These are phyloP conservation scores for Lachnellula subtilissima DNA, from an alignment of 2,329 filamentous ascomycete species.

Conservation along the genomic window DNA sequence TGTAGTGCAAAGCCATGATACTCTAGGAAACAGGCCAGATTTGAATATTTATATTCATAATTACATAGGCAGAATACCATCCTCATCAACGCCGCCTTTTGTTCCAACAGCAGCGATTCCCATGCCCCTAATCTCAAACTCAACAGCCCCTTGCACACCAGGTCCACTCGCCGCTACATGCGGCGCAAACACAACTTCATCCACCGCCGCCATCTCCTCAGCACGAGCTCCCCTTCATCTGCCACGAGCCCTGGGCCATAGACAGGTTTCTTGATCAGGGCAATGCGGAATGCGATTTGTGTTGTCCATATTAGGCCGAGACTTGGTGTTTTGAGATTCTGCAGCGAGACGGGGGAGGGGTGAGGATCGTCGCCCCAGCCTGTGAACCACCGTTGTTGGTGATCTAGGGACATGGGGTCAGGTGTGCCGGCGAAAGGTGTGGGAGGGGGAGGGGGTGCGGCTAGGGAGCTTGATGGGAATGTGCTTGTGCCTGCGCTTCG, in stretches of 20 bases:
- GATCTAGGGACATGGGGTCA: constrained; percentile 67
- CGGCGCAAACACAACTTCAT: constrained; percentile 84
- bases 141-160: constrained; percentile 48
- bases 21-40: too few species aligned
- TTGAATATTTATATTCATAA: background rate
- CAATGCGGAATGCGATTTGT: constrained; percentile 78
- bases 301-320: constrained; percentile 88
- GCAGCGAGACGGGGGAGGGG: constrained; percentile 29
- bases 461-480: constrained; percentile 24
- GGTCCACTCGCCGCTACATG: constrained; percentile 57
- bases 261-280: constrained; percentile 66
- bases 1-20: too few species aligned
- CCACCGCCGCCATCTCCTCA: constrained; percentile 64
- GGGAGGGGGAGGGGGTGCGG: constrained; percentile 11
- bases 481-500: constrained; percentile 2
- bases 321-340: constrained; percentile 72
- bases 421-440: constrained; percentile 27
- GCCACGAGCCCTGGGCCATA: constrained; percentile 36
- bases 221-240: constrained; percentile 38
- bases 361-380: constrained; percentile 77
- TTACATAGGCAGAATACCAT: background rate
- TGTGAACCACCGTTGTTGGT: constrained; percentile 93
- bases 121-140: constrained; percentile 70
- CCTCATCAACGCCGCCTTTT: constrained; percentile 6
- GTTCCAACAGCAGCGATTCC: constrained; percentile 44